Percentiles rank a stretch among this genome's conserved stretches.
Evolutionary conservation across 1,139 yeast species (phyloP).

Genomic region (Debaryomyces sp.): DNA sequence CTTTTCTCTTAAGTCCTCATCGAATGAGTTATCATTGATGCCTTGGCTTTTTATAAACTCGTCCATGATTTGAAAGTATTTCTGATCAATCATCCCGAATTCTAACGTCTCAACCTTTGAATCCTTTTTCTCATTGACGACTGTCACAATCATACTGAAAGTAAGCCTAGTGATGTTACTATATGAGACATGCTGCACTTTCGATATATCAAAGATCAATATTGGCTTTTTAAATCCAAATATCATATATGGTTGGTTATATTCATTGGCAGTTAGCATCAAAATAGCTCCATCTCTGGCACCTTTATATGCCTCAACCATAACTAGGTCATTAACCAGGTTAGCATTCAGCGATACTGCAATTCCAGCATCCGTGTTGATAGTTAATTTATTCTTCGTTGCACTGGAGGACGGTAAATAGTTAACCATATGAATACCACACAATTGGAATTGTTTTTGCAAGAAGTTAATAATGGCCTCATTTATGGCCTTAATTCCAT

Average conservation of each 20-base stretch:
- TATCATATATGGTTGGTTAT: slow-evolving; percentile 58
- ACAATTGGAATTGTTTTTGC: slow-evolving; percentile 46
- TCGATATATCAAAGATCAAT: slow-evolving; percentile 56
- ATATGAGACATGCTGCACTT: slow-evolving; percentile 73
- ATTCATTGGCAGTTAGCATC: slow-evolving; percentile 46
- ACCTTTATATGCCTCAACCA: slow-evolving; percentile 81
- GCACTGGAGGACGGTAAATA: slow-evolving; percentile 42
- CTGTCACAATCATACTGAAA: slow-evolving; percentile 60
- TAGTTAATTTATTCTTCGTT: slow-evolving; percentile 29
- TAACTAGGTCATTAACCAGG: slow-evolving; percentile 33
- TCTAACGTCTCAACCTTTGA: slow-evolving; percentile 53
- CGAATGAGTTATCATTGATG: slow-evolving; percentile 78
- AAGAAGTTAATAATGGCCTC: slow-evolving; percentile 48
- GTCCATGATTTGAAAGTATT: slow-evolving; percentile 71
- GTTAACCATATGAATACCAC: slow-evolving; percentile 43
- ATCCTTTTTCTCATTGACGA: slow-evolving; percentile 25
- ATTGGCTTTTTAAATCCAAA: slow-evolving; percentile 94
- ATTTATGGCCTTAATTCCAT: slow-evolving; percentile 39
- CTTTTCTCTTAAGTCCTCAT: slow-evolving; percentile 80
- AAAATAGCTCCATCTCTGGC: slow-evolving; percentile 83
- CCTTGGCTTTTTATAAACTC: slow-evolving; percentile 67
- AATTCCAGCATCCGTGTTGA: slow-evolving; percentile 44
- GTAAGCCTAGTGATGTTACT: slow-evolving; percentile 85
- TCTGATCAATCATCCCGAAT: slow-evolving; percentile 91
- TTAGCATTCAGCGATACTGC: slow-evolving; percentile 30